A percentile compares a stretch with the other conserved stretches of the same genome.
Evolutionary conservation across 2,329 filamentous ascomycete species (phyloP).

Genomic region (Paraphoma sp.): DNA sequence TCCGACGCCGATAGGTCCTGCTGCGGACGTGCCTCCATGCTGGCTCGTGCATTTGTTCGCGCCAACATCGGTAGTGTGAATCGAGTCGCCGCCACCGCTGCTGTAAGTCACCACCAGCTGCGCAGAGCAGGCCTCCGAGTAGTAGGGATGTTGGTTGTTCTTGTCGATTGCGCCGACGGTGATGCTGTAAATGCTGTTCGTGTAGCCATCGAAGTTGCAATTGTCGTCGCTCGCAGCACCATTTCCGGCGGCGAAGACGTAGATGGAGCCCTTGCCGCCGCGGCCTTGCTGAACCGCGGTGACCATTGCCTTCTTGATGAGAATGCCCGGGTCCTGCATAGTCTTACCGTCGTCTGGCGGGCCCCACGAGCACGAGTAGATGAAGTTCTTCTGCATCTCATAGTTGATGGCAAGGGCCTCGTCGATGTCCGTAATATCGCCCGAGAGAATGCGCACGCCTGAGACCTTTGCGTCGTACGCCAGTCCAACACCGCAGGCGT

Average conservation of each 20-base stretch:
- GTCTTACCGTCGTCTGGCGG: slow-evolving; percentile 90
- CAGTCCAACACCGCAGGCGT: slow-evolving; percentile 94
- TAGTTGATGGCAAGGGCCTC: slow-evolving; percentile 94
- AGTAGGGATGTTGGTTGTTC: slow-evolving; percentile 87
- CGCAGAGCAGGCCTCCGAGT: slow-evolving; percentile 95
- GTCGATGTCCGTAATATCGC: slow-evolving; percentile 87
- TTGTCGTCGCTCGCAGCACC: slow-evolving; percentile 88
- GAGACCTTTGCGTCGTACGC: slow-evolving; percentile 91
- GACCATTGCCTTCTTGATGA: slow-evolving; percentile 90
- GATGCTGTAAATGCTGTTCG: slow-evolving; percentile 98
- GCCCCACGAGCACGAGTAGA: slow-evolving; percentile 99
- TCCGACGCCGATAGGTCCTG: slow-evolving; percentile 89
- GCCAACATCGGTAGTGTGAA: slow-evolving; percentile 96
- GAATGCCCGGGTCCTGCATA: slow-evolving; percentile 90
- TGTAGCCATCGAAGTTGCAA: slow-evolving; percentile 99
- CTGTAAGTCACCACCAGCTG: slow-evolving; percentile 97
- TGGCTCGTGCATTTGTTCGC: slow-evolving; percentile 75
- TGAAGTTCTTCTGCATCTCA: slow-evolving; percentile 87
- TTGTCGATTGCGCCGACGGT: slow-evolving; percentile 93
- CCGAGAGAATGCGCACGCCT: slow-evolving; percentile 90
- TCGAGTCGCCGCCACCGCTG: slow-evolving; percentile 85
- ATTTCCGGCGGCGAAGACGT: slow-evolving; percentile 96
- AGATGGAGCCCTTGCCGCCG: slow-evolving; percentile 83
- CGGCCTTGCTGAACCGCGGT: slow-evolving; percentile 91
- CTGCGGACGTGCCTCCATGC: slow-evolving; percentile 96